Evolutionary conservation across 345 rosid species (phyloP).

Genomic region (Adansonia digitata): DNA sequence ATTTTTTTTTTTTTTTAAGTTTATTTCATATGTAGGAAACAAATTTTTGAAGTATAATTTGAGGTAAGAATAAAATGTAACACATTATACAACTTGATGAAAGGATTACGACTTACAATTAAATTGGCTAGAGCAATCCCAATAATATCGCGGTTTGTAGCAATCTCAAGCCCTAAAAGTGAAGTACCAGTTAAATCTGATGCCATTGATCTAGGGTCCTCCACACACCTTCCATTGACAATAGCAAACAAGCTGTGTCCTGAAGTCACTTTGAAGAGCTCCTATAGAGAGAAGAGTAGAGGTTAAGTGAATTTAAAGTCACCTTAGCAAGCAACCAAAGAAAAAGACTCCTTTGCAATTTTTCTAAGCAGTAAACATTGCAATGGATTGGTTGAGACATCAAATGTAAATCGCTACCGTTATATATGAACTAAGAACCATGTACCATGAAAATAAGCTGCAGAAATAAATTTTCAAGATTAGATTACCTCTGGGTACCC

Average conservation of each 20-base stretch:
- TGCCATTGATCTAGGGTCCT: slow-evolving; percentile 84
- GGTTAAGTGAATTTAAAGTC: not conserved
- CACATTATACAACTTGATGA: slow-evolving; percentile 1
- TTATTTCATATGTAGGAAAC: not conserved
- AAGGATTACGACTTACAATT: slow-evolving; percentile 52
- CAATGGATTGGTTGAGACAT: slow-evolving; percentile 1
- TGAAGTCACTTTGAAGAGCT: slow-evolving; percentile 70
- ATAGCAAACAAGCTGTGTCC: slow-evolving; percentile 83
- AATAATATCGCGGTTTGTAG: slow-evolving; percentile 74
- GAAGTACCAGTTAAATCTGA: slow-evolving; percentile 80
- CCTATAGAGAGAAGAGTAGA: slow-evolving; percentile 33
- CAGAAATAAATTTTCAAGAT: slow-evolving; percentile 1
- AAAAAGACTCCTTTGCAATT: not conserved
- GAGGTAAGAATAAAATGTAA: not conserved
- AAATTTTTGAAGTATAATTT: not conserved
- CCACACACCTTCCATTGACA: slow-evolving; percentile 84
- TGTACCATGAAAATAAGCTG: not conserved
- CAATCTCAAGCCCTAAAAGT: slow-evolving; percentile 74
- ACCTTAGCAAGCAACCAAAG: not conserved
- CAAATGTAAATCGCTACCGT: not conserved
- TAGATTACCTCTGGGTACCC: slow-evolving; percentile 67
- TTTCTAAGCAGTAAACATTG: not conserved
- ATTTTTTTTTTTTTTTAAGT: not conserved
- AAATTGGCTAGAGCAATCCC: slow-evolving; percentile 93
- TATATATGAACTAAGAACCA: not conserved